These are phyloP conservation scores for Penicillium pulvis DNA, from an alignment of 495 filamentous ascomycete genomes.

Conservation along the genomic window DNA sequence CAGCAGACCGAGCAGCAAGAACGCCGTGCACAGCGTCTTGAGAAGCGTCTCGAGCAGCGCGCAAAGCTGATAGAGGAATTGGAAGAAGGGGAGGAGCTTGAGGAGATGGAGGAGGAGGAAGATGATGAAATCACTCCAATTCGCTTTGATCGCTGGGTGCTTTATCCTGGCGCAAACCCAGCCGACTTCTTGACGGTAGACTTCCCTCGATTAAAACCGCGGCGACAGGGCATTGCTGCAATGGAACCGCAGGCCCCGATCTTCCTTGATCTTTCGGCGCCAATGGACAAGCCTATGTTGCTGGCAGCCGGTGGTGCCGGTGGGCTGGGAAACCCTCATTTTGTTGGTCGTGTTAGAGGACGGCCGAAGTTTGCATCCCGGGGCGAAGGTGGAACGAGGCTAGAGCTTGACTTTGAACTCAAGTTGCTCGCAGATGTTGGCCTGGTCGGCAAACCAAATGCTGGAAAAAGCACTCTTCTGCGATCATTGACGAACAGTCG, in stretches of 20 bases:
- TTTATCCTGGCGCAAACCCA: slow-evolving; percentile 75
- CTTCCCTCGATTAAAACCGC: slow-evolving; percentile 62
- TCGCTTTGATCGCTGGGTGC: slow-evolving; percentile 73
- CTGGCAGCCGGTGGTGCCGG: slow-evolving; percentile 88
- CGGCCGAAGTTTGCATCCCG: slow-evolving; percentile 86
- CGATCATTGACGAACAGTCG: slow-evolving; percentile 83
- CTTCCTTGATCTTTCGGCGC: slow-evolving; percentile 75
- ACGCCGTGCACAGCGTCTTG: background rate
- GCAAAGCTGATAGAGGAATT: background rate
- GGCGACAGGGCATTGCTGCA: slow-evolving; percentile 56
- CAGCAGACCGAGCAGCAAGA: slow-evolving; percentile 18
- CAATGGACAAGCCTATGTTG: slow-evolving; percentile 82
- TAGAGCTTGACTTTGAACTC: slow-evolving; percentile 86
- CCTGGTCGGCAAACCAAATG: slow-evolving; percentile 91
- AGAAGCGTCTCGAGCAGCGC: background rate
- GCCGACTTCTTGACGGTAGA: slow-evolving; percentile 62
- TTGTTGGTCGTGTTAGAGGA: slow-evolving; percentile 66
- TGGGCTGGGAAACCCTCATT: slow-evolving; percentile 92
- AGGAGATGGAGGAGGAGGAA: slow-evolving; percentile 27
- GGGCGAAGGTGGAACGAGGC: slow-evolving; percentile 73
- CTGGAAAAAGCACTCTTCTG: slow-evolving; percentile 91
- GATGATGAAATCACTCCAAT: slow-evolving; percentile 35
- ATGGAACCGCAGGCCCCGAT: slow-evolving; percentile 71
- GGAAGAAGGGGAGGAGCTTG: slow-evolving; percentile 4
- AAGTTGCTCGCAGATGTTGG: slow-evolving; percentile 95